Base-by-base conservation (phyloP, 139 green algal species). In the Ettlia oleoabundans region DNA sequence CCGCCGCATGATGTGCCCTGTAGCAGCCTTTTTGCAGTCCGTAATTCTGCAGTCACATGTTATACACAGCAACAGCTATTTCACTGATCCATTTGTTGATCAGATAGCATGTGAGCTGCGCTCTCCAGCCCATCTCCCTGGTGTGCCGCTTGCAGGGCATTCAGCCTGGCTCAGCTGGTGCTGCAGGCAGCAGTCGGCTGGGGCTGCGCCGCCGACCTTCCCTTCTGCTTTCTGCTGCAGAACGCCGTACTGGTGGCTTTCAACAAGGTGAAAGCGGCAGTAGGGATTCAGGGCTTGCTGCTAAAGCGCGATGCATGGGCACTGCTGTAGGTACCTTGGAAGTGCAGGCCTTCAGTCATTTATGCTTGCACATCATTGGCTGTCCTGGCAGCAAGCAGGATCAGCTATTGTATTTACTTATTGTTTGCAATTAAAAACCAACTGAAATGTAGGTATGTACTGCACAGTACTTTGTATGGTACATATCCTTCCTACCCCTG, bases 401-500 rank as follows among this genome's bases (percentile, higher is more conserved):
- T 58, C 15, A 10, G 15, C 15, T 58, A 10, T 15, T 61, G 21
- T 35, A 72, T 2, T 37, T 38, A 32, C 28, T 83, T 71, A 30
- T 69, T 40, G 5, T 51, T 7, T 62, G 33, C 33, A 53, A 62
- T 9, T 5, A 22, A 40, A 82, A 89, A 80, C 10, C 6, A n/a
- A n/a, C n/a, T 19, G 6, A 1, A 1, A 10, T 38, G 52, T 37
- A 80, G 73, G 89, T 95, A 15, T 86, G 85, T 38, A 98, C 95
- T 2, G 93, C 95, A 4, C 96, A 99, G 88, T 99, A 99, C 87
- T 99, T 99, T 92, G 96, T 98, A 4, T 99, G 96, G 96, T 99
- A 92, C 81, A 88, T 98, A n/a, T 82, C 82, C 58, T 90, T 98
- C 41, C 58, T 97, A 67, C 96, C 96, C 9, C 70, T 98, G 66